Percentiles rank a stretch among this genome's conserved stretches.
These are phyloP conservation scores for Colletotrichum godetiae DNA, from an alignment of 2,329 filamentous ascomycete genomes.

Conservation along the genomic window DNA sequence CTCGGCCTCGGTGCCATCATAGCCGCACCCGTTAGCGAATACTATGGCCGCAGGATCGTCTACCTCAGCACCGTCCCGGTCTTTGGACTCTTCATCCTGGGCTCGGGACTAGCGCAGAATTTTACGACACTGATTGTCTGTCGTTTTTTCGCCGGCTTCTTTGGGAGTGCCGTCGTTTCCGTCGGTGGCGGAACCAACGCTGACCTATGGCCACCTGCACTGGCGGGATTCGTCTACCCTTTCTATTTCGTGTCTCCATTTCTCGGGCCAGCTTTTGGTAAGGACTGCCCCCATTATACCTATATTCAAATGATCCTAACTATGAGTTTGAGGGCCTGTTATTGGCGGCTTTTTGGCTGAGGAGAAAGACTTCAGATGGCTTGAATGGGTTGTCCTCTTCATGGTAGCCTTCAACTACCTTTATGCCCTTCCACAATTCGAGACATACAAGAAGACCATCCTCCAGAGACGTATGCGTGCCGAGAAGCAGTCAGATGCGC, in stretches of 20 bases:
- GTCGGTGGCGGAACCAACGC: background rate
- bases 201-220: background rate
- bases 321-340: background rate
- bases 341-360: background rate
- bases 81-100: background rate
- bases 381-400: background rate
- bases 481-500: background rate
- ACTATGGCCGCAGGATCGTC: background rate
- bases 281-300: background rate
- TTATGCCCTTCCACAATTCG: background rate
- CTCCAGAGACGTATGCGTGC: background rate
- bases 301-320: background rate
- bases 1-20: background rate
- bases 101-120: background rate
- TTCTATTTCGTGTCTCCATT: background rate
- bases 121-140: background rate
- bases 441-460: background rate
- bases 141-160: background rate
- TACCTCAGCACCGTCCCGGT: background rate
- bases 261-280: background rate
- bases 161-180: background rate
- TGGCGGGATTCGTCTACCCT: background rate
- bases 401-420: background rate
- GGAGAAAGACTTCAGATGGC: background rate
- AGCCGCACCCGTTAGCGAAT: background rate